Base-by-base conservation (phyloP, 1,284 basidiomycete genomes). In the Microbotryum intermedium region DNA sequence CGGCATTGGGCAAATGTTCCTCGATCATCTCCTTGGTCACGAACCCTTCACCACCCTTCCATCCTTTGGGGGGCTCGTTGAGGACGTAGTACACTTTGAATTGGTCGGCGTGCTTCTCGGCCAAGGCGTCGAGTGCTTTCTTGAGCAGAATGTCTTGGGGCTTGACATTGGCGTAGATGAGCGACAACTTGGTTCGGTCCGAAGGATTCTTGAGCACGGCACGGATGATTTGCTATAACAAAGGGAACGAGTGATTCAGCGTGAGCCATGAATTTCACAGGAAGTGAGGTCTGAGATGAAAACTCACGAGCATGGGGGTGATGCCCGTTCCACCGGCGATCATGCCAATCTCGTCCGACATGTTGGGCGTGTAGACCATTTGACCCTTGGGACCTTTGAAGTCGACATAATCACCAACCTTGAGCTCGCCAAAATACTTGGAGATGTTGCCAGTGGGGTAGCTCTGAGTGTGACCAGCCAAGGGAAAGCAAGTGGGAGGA, bases 371-470 rank as follows among this genome's bases (percentile, higher is more conserved):
- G 58, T 68, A 66, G 34, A 66, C 62, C 74, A 98, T 77, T 69
- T 88, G 86, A 61, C 94, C 94, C 78, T 90, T 95, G 69, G 94
- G 94, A 2, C 94, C 94, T 76, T 91, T 95, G 79, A 97, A 82
- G 68, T 85, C 84, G 69, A 97, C 80, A 48, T 80, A 84, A 76
- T 94, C 85, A 58, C 91, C 90, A 66, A 94, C 80, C 70, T 87
- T 90, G 74, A 92, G 81, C 56, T 82, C 77, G 49, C 82, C 83
- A 71, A 95, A 80, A 76, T 88, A 83, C 65, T 85, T 84, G 23
- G 94, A 97, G 73, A 98, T 88, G 78, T 97, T 97, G 62, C 95
- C 95, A 74, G 90, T 86, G 72, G 94, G 90, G 74, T 98, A 98
- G 7, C 91, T 83, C 91, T 93, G 70, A 8, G 61, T 44, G 39